phyloP scores from a whole-genome alignment of 2,329 filamentous ascomycete species.

The Colletotrichum sp. region DNA sequence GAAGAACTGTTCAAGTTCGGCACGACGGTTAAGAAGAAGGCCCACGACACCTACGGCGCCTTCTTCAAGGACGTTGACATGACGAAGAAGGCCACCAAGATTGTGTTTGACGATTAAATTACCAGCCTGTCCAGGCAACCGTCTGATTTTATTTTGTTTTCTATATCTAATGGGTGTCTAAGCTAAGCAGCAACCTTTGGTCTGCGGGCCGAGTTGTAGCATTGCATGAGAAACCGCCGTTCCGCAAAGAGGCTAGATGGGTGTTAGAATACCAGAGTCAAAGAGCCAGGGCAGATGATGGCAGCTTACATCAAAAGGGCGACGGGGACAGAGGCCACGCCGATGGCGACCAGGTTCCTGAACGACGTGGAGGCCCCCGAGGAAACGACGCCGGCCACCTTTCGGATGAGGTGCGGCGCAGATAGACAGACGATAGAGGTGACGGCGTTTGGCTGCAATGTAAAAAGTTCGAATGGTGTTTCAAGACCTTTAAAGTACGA shows the following conservation, averaged over 20 bases:
- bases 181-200: constrained; percentile 26
- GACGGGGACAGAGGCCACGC: constrained; percentile 55
- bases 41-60: constrained; percentile 90
- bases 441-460: constrained; percentile 47
- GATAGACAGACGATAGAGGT: constrained; percentile 49
- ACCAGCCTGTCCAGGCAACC: background rate
- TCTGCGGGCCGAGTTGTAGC: constrained; percentile 46
- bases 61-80: constrained; percentile 92
- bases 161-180: background rate
- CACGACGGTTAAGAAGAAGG: constrained; percentile 99
- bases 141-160: background rate
- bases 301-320: constrained; percentile 64
- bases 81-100: constrained; percentile 87
- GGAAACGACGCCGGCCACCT: constrained; percentile 13
- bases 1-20: constrained; percentile 94
- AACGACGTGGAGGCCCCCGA: constrained; percentile 22
- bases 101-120: constrained; percentile 74
- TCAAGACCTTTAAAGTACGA: constrained; percentile 61
- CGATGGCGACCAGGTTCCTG: constrained; percentile 51
- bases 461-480: constrained; percentile 42
- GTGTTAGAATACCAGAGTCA: background rate
- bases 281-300: background rate
- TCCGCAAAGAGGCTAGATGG: constrained; percentile 57
- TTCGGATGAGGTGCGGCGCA: constrained; percentile 45
- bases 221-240: constrained; percentile 56